Percentiles rank a stretch among this genome's conserved stretches.
Evolutionary conservation across 2,329 filamentous ascomycete genomes (phyloP).

Genomic region (Remersonia thermophila): DNA sequence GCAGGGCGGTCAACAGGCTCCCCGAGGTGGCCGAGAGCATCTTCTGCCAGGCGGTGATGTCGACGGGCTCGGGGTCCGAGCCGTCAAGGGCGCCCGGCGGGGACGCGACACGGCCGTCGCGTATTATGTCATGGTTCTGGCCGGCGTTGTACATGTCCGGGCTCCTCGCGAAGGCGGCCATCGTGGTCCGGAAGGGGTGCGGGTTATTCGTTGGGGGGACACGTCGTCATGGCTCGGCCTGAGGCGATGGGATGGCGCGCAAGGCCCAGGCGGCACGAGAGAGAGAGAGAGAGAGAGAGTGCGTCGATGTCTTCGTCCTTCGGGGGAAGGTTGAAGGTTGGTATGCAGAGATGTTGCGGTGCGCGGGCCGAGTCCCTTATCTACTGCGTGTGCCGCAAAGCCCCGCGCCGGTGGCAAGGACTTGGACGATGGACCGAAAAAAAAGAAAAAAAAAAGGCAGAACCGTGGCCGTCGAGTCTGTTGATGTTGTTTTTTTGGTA

Average conservation of each 20-base stretch:
- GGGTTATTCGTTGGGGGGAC: background rate
- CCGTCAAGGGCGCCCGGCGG: slow-evolving; percentile 23
- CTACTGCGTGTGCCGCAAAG: no score
- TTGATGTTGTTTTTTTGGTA: no score
- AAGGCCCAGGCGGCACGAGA: background rate
- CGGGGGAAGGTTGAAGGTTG: no score
- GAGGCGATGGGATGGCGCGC: background rate
- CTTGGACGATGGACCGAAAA: no score
- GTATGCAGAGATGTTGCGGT: no score
- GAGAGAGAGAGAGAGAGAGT: no score
- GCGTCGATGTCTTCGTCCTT: no score
- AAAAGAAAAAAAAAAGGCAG: no score
- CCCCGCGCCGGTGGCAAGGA: no score
- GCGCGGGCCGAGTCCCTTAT: no score
- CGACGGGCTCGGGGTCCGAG: slow-evolving; percentile 33
- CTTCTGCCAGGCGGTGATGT: slow-evolving; percentile 75
- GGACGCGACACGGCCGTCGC: slow-evolving; percentile 22
- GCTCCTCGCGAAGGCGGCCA: slow-evolving; percentile 14
- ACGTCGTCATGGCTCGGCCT: background rate
- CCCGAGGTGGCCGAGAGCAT: slow-evolving; percentile 91
- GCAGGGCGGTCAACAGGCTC: slow-evolving; percentile 75
- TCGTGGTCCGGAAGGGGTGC: background rate
- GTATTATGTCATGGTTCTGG: slow-evolving; percentile 28
- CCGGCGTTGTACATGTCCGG: slow-evolving; percentile 16
- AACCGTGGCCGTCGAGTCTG: no score